These are phyloP conservation scores for Aureobasidium sp. DNA, from an alignment of 2,329 filamentous ascomycete genomes.

Conservation along the genomic window DNA sequence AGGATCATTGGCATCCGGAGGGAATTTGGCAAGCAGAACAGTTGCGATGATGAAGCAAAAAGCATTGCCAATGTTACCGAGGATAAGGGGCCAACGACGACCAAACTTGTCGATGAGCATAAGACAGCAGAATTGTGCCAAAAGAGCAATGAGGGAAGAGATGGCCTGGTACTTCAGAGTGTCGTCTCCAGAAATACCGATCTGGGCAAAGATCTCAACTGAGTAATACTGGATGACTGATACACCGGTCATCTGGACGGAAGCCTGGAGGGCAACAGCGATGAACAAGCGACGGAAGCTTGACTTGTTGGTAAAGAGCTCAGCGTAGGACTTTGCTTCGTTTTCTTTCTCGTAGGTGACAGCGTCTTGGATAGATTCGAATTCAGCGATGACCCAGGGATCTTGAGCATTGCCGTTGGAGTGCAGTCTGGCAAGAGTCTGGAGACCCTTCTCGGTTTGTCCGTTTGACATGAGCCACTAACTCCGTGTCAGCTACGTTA, in stretches of 20 bases:
- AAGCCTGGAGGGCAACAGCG: constrained; percentile 61
- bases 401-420: constrained; percentile 59
- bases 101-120: constrained; percentile 62
- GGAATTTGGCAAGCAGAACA: constrained; percentile 52
- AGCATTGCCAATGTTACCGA: constrained; percentile 64
- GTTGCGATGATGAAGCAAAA: constrained; percentile 65
- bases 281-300: constrained; percentile 67
- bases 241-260: constrained; percentile 70
- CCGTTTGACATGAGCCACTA: constrained; percentile 71
- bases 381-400: constrained; percentile 65
- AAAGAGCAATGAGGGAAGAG: constrained; percentile 61
- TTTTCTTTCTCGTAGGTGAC: constrained; percentile 61
- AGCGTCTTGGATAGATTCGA: constrained; percentile 59
- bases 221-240: constrained; percentile 71
- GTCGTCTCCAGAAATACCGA: constrained; percentile 58
- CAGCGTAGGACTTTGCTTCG: constrained; percentile 61
- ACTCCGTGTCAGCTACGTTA: constrained; percentile 26
- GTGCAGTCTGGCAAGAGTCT: constrained; percentile 62
- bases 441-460: constrained; percentile 56
- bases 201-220: constrained; percentile 50
- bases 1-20: constrained; percentile 42
- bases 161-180: constrained; percentile 71
- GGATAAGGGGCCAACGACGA: constrained; percentile 64
- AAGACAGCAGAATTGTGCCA: constrained; percentile 63
- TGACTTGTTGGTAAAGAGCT: constrained; percentile 59